Percentiles rank a stretch among this genome's conserved stretches.
Evolutionary conservation across 208 protist genomes (phyloP).

Genomic region (Leishmania aethiopica): DNA sequence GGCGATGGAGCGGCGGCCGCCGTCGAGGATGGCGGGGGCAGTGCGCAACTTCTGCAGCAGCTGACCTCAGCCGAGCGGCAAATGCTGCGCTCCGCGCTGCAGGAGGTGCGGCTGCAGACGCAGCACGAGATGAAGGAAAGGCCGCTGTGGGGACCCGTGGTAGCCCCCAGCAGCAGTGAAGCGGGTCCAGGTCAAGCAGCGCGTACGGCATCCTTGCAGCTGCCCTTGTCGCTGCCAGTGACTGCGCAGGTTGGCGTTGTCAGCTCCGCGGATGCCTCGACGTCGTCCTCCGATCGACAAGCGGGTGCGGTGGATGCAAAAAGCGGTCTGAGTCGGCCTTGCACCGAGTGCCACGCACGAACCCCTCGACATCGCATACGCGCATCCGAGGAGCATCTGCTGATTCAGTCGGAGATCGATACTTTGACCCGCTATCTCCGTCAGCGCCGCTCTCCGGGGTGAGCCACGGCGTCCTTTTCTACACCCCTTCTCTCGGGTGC

Average conservation of each 20-base stretch:
- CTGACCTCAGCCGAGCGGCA: constrained; percentile 37
- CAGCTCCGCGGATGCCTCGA: not conserved
- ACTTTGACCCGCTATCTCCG: constrained; percentile 1
- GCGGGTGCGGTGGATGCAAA: not conserved
- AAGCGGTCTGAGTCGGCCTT: not conserved
- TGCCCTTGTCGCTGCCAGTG: not conserved
- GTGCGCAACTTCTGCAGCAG: not conserved
- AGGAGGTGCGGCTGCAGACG: constrained; percentile 6
- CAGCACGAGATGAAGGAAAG: not conserved
- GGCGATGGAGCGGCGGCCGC: not conserved
- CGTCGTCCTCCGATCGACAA: not conserved
- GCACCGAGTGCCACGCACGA: not conserved
- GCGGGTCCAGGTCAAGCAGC: not conserved
- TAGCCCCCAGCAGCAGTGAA: not conserved
- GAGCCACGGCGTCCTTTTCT: not conserved
- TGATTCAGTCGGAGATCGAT: constrained; percentile 2
- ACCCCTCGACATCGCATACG: not conserved
- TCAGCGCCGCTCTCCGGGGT: not conserved
- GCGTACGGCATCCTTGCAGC: constrained; percentile 1
- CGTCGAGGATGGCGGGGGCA: not conserved
- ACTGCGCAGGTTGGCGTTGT: not conserved
- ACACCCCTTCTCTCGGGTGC: not conserved
- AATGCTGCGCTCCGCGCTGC: constrained; percentile 35
- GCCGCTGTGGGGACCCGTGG: not conserved
- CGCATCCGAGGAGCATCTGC: not conserved